A percentile compares a stretch with the other conserved stretches of the same genome.
These are phyloP conservation scores for Pseudogymnoascus sp. DNA, from an alignment of 2,329 filamentous ascomycete species.

Conservation along the genomic window DNA sequence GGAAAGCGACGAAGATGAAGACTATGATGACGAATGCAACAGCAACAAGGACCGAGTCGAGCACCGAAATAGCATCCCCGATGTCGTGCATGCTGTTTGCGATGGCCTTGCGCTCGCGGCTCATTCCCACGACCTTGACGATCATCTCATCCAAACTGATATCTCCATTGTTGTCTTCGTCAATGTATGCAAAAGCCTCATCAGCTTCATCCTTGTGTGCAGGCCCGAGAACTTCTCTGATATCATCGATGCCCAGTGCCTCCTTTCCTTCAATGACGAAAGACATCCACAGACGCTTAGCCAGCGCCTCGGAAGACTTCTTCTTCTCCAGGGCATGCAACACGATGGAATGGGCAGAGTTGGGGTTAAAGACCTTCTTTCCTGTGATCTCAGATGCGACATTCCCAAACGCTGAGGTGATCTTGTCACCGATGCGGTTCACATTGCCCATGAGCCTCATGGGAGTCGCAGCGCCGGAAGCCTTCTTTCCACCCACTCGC, in stretches of 20 bases:
- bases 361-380: constrained; percentile 90
- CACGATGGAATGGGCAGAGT: constrained; percentile 81
- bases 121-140: constrained; percentile 70
- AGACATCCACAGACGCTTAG: constrained; percentile 95
- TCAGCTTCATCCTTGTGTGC: constrained; percentile 70
- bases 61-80: constrained; percentile 82
- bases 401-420: constrained; percentile 87
- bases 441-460: constrained; percentile 68
- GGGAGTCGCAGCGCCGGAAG: constrained; percentile 61
- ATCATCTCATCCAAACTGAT: constrained; percentile 95
- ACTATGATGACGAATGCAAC: constrained; percentile 74
- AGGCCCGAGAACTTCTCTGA: constrained; percentile 77
- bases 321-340: constrained; percentile 81
- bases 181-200: constrained; percentile 73
- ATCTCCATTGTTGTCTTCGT: constrained; percentile 85
- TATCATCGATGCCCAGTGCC: constrained; percentile 68
- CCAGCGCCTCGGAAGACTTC: constrained; percentile 79
- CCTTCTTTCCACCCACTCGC: constrained; percentile 31
- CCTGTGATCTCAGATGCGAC: constrained; percentile 92
- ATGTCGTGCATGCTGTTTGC: constrained; percentile 95
- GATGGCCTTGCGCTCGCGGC: constrained; percentile 80
- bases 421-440: constrained; percentile 80
- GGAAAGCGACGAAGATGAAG: constrained; percentile 84
- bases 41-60: constrained; percentile 77
- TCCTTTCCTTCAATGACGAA: constrained; percentile 89